Evolutionary conservation across 305 asterid genomes (phyloP), one percentile per base, ranked within the genome.

Genomic region (Fraxinus albicans): DNA sequence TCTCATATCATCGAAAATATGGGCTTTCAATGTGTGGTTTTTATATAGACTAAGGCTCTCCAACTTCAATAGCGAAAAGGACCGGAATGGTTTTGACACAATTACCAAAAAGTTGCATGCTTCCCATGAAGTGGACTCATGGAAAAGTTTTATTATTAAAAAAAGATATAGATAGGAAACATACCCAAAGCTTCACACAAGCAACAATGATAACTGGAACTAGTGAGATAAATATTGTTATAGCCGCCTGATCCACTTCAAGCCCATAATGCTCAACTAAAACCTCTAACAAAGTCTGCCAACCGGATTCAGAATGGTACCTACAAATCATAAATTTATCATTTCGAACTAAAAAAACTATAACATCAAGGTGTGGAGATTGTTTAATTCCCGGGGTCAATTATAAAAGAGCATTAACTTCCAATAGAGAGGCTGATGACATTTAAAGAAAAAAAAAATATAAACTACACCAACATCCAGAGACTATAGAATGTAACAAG

Each of bases 121-220:
- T 58, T 58, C 29, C 69, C 69, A 58, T 6, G 10, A 17, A 8
- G 3, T 63, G 73, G 4, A 21, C 34, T 25, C 9, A 8, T 3
- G 31, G 21, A 65, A 65, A 25, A 2, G 8, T 9, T 2, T 0
- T 8, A 25, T 8, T 42, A 42, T 0, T 8, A 42, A 8, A 42
- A 40, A 8, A 40, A 40, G 4, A 0, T 70, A 72, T 19, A 63
- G 65, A 73, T 27, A 79, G 76, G 25, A 81, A 76, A 88, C 96
- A 65, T 94, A 94, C 98, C 99, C 99, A 94, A 27, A 94, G 95
- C 91, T 96, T 96, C 77, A 96, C 95, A 65, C 97, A 96, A 38
- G 98, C 97, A 88, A 94, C 99, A 1, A 93, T 88, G 77, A 90
- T 47, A 73, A 95, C 98, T 73, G 98, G 98, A 84, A 96, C 84